phyloP scores from a whole-genome alignment of 1,284 basidiomycete species.

The Ceratobasidium sp. region DNA sequence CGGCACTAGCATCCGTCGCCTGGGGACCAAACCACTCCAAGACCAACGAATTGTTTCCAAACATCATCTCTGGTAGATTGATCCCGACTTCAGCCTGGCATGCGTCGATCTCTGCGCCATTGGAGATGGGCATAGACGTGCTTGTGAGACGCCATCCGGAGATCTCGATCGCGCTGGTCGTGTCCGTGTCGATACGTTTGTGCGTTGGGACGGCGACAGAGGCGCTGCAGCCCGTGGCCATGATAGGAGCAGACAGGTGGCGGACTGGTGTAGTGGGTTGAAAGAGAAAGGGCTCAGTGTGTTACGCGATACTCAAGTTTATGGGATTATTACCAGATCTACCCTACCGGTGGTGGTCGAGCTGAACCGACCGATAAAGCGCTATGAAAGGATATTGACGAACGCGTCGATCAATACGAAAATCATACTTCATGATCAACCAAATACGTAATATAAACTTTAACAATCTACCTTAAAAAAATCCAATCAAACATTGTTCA shows the following conservation, averaged over 20 bases:
- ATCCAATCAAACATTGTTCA: neutral
- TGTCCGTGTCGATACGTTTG: slow-evolving; percentile 73
- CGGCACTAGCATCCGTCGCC: slow-evolving; percentile 3
- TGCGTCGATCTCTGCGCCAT: slow-evolving; percentile 78
- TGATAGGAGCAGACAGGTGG: neutral
- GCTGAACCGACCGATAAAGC: no score
- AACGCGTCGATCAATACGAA: slow-evolving; percentile 6
- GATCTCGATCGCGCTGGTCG: slow-evolving; percentile 75
- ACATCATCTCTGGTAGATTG: slow-evolving; percentile 97
- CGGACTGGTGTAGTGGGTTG: neutral
- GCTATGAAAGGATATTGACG: no score
- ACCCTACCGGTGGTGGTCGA: no score
- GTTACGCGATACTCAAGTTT: no score
- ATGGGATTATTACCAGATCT: no score
- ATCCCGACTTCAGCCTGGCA: slow-evolving; percentile 74
- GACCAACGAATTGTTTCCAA: slow-evolving; percentile 85
- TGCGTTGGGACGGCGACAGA: slow-evolving; percentile 67
- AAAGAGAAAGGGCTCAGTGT: neutral
- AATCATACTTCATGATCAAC: neutral
- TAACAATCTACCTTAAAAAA: neutral
- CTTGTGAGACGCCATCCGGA: slow-evolving; percentile 75
- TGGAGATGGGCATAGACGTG: slow-evolving; percentile 79
- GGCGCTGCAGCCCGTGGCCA: slow-evolving; percentile 33
- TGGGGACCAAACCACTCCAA: slow-evolving; percentile 57
- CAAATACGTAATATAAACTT: slow-evolving; percentile 1